A percentile compares a stretch with the other conserved stretches of the same genome.
These are phyloP conservation scores for Macrolepiota albuminosa DNA, from an alignment of 768 basidiomycete species.

Conservation along the genomic window DNA sequence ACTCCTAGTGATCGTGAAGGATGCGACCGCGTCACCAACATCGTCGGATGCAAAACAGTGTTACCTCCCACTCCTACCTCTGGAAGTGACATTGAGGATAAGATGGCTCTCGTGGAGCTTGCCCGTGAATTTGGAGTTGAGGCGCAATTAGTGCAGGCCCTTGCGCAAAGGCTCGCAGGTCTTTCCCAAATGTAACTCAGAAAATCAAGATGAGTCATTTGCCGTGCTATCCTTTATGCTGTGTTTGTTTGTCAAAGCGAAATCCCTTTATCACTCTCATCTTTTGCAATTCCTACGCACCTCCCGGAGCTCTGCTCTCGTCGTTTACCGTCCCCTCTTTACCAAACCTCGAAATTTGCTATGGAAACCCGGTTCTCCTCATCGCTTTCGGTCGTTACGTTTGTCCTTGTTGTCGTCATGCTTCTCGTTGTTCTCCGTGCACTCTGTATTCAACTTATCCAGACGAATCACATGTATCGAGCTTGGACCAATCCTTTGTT, in stretches of 20 bases:
- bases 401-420: slow-evolving; percentile 6
- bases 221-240: slow-evolving; percentile 8
- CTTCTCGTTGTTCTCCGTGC: slow-evolving; percentile 5
- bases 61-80: slow-evolving; percentile 9
- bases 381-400: slow-evolving; percentile 6
- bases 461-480: not conserved
- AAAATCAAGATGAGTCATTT: not conserved
- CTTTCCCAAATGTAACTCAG: slow-evolving; percentile 8
- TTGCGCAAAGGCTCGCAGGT: slow-evolving; percentile 51
- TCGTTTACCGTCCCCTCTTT: not conserved
- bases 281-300: not conserved
- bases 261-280: slow-evolving; percentile 6
- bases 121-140: slow-evolving; percentile 76
- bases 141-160: slow-evolving; percentile 59
- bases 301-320: not conserved
- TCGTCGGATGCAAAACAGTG: slow-evolving; percentile 4
- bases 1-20: slow-evolving; percentile 21
- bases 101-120: slow-evolving; percentile 43
- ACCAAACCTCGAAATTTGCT: slow-evolving; percentile 7
- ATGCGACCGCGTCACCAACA: slow-evolving; percentile 8
- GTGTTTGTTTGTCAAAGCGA: slow-evolving; percentile 5
- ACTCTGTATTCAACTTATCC: slow-evolving; percentile 1
- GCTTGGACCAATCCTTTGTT: not conserved
- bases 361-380: slow-evolving; percentile 11
- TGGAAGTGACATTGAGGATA: slow-evolving; percentile 10